Percentiles rank a stretch among this genome's conserved stretches.
Evolutionary conservation across 768 basidiomycete species (phyloP).

Genomic region (Agaricus subrufescens): DNA sequence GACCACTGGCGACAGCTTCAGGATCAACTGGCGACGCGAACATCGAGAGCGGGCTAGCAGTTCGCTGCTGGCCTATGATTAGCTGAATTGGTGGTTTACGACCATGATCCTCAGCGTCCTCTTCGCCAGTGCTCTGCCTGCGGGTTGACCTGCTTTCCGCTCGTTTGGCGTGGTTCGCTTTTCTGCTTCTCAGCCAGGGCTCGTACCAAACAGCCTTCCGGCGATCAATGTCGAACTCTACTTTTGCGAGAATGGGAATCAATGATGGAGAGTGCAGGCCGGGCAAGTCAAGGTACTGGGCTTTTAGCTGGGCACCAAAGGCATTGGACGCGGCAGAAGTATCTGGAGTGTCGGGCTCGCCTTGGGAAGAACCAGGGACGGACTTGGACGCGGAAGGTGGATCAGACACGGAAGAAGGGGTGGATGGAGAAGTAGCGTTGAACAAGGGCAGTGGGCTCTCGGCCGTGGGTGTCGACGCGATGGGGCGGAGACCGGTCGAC

Average conservation of each 20-base stretch:
- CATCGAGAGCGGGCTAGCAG: slow-evolving; percentile 29
- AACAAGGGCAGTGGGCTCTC: slow-evolving; percentile 27
- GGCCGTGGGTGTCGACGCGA: slow-evolving; percentile 41
- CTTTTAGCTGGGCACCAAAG: slow-evolving; percentile 23
- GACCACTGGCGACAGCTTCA: slow-evolving; percentile 8
- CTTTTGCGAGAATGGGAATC: slow-evolving; percentile 85
- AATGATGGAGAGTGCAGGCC: slow-evolving; percentile 60
- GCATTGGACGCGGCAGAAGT: slow-evolving; percentile 37
- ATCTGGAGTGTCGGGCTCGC: slow-evolving; percentile 51
- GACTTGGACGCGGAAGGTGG: slow-evolving; percentile 43
- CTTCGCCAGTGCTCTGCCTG: slow-evolving; percentile 12
- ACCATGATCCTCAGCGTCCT: slow-evolving; percentile 19
- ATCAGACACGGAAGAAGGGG: slow-evolving; percentile 51
- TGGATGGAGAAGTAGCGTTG: slow-evolving; percentile 45
- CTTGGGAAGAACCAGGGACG: slow-evolving; percentile 34
- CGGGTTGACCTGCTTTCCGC: slow-evolving; percentile 33
- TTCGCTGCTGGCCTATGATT: slow-evolving; percentile 46
- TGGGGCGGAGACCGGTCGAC: slow-evolving; percentile 34
- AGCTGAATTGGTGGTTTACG: slow-evolving; percentile 41
- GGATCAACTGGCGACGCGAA: slow-evolving; percentile 11
- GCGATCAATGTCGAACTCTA: slow-evolving; percentile 92
- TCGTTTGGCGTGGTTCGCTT: slow-evolving; percentile 56
- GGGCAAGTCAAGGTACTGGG: slow-evolving; percentile 56
- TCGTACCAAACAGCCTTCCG: slow-evolving; percentile 80
- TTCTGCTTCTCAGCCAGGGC: slow-evolving; percentile 72